Conservation (phyloP, 495 filamentous ascomycete species). For the Trichocladium uniseriatum region DNA sequence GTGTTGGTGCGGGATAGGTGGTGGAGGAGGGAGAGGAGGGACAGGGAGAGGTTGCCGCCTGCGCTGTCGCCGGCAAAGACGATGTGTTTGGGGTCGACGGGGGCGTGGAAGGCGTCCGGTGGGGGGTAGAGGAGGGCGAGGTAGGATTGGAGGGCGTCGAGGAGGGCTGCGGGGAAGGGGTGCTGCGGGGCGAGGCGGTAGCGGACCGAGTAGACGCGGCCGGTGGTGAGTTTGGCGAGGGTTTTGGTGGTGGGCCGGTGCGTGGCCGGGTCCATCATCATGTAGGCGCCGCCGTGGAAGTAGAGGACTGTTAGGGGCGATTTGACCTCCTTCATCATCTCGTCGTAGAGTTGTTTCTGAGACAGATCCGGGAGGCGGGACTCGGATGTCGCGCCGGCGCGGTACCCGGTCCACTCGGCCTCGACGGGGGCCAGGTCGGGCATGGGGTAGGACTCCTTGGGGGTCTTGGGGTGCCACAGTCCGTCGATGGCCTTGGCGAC, state of each 20-base stretch:
- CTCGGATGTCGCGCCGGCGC: conserved; percentile 47
- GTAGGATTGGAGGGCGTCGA: conserved; percentile 79
- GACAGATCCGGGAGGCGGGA: conserved; percentile 48
- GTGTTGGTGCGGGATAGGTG: conserved; percentile 56
- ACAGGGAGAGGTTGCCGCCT: conserved; percentile 66
- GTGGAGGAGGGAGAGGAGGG: conserved; percentile 64
- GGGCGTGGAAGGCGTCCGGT: conserved; percentile 56
- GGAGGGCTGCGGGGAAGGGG: conserved; percentile 71
- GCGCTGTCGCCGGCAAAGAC: conserved; percentile 81
- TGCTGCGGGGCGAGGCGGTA: conserved; percentile 82
- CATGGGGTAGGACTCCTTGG: conserved; percentile 34
- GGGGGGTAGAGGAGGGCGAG: conserved; percentile 76
- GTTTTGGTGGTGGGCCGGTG: conserved; percentile 43
- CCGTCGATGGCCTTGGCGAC: conserved; percentile 57
- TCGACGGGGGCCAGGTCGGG: conserved; percentile 53
- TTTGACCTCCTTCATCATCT: conserved; percentile 60
- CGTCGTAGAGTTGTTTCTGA: conserved; percentile 62
- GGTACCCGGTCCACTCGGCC: conserved; percentile 82
- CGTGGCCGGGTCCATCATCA: conserved; percentile 64
- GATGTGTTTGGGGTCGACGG: conserved; percentile 61
- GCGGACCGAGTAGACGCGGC: conserved; percentile 66
- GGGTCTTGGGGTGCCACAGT: conserved; percentile 39
- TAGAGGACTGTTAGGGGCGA: conserved; percentile 66
- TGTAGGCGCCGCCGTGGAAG: conserved; percentile 87
- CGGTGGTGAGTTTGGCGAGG: conserved; percentile 42